Percentiles rank a stretch among this genome's conserved stretches.
Conservation (phyloP, 2,329 filamentous ascomycete species). For the Reticulascus tulasneorum region DNA sequence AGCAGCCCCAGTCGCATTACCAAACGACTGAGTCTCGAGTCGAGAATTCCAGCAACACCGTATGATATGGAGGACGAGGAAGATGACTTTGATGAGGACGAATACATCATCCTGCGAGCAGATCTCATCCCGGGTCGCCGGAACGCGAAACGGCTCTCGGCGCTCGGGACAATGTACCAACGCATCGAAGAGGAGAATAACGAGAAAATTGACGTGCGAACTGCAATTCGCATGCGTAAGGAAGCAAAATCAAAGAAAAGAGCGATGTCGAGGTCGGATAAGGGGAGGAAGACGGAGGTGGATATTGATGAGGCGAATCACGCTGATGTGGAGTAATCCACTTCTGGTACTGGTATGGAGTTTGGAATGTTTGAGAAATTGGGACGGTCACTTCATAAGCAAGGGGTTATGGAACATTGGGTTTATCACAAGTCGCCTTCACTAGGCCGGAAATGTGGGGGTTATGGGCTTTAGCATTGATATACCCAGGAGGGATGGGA, state of each 20-base stretch:
- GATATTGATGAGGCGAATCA: not conserved
- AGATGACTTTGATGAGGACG: constrained; percentile 1
- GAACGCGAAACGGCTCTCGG: constrained; percentile 12
- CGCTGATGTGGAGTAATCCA: constrained; percentile 2
- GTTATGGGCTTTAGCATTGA: no score
- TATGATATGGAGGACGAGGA: constrained; percentile 6
- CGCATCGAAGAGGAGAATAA: constrained; percentile 14
- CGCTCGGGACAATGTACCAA: constrained; percentile 11
- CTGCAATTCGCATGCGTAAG: constrained; percentile 25
- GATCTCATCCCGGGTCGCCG: constrained; percentile 9
- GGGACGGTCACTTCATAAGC: no score
- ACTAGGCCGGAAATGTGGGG: no score
- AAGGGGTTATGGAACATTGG: no score
- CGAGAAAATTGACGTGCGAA: constrained; percentile 20
- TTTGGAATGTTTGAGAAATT: no score
- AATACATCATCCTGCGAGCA: constrained; percentile 1
- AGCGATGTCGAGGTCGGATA: constrained; percentile 8
- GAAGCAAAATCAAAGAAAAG: constrained; percentile 24
- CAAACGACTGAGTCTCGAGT: not conserved
- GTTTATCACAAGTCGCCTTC: no score
- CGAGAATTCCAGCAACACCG: constrained; percentile 1
- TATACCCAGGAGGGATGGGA: no score
- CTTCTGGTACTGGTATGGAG: no score
- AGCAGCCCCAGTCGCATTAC: constrained; percentile 1
- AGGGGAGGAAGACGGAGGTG: not conserved